These are phyloP conservation scores for Melastoma malabathricum DNA, from an alignment of 345 rosid species.

Conservation along the genomic window DNA sequence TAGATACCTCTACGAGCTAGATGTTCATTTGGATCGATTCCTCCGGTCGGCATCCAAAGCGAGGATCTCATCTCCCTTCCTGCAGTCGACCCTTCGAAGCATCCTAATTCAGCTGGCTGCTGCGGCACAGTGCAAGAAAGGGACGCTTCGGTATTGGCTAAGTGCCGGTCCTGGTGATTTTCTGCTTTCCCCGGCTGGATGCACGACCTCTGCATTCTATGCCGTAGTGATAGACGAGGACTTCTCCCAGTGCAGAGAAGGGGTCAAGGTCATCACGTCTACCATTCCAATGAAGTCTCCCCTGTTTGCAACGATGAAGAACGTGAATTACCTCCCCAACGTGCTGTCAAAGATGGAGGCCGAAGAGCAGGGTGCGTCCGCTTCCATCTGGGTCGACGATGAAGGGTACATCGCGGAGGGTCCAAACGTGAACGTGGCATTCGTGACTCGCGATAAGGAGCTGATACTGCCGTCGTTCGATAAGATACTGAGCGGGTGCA, in stretches of 20 bases:
- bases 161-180: constrained; percentile 62
- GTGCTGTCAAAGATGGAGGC: constrained; percentile 55
- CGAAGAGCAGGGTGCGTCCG: constrained; percentile 45
- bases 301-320: constrained; percentile 41
- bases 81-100: constrained; percentile 40
- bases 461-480: constrained; percentile 46
- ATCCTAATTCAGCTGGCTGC: constrained; percentile 46
- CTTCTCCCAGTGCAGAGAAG: constrained; percentile 36
- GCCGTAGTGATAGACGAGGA: constrained; percentile 47
- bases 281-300: constrained; percentile 50
- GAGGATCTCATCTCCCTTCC: constrained; percentile 45
- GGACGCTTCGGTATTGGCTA: constrained; percentile 53
- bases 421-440: constrained; percentile 56
- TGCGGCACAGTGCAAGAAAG: constrained; percentile 42
- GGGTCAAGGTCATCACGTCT: constrained; percentile 56
- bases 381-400: constrained; percentile 58
- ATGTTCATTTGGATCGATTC: constrained; percentile 52
- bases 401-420: constrained; percentile 51
- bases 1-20: constrained; percentile 52
- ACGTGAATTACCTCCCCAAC: constrained; percentile 55
- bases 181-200: constrained; percentile 47
- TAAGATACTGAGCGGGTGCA: constrained; percentile 55
- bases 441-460: constrained; percentile 38
- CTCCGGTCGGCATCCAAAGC: constrained; percentile 46
- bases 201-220: constrained; percentile 51